Evolutionary conservation across 2,329 filamentous ascomycete species (phyloP), one percentile per base, ranked within the genome.

Genomic region (Pseudopithomyces chartarum): DNA sequence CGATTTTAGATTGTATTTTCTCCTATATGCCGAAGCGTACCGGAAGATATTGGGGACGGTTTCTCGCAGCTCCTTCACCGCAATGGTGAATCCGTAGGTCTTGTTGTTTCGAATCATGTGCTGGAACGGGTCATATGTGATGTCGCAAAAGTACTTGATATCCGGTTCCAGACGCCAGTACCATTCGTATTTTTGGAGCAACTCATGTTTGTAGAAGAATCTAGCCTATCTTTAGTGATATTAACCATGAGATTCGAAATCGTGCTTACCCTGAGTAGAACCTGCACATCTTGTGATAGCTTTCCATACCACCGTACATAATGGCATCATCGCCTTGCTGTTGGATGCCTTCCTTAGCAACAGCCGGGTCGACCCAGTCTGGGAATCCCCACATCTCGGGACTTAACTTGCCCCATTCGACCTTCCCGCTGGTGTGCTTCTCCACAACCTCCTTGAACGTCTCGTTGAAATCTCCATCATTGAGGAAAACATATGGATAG

Each of bases 61-160:
- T 78, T 99, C 95, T 76, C 91, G 91, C 59, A 99, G 85, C 77
- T 99, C 95, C 78, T 99, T 99, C 71, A 99, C 93, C 34, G 95
- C 95, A 73, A 99, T 99, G 15, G 95, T 98, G 77, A 98, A 99
- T 53, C 95, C 95, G 68, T 99, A 99, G 0, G 94, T 98, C 81
- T 99, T 99, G 81, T 98, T 98, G 63, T 86, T 79, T 66, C 93
- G 88, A 59, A 91, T 91, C 95, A 99, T 99, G 76, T 92, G 89
- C 58, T 95, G 83, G 81, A 99, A 99, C 1, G 95, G 95, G 76
- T 99, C 95, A 73, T 99, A 99, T 63, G 95, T 99, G 66, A 99
- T 98, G 75, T 99, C 95, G 78, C 95, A 99, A 81, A 99, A 99
- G 81, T 98, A 99, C 81, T 94, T 97, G 85, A 99, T 98, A 79